Base-by-base conservation (phyloP, 208 protist species). In the Trypanosoma grayi region DNA sequence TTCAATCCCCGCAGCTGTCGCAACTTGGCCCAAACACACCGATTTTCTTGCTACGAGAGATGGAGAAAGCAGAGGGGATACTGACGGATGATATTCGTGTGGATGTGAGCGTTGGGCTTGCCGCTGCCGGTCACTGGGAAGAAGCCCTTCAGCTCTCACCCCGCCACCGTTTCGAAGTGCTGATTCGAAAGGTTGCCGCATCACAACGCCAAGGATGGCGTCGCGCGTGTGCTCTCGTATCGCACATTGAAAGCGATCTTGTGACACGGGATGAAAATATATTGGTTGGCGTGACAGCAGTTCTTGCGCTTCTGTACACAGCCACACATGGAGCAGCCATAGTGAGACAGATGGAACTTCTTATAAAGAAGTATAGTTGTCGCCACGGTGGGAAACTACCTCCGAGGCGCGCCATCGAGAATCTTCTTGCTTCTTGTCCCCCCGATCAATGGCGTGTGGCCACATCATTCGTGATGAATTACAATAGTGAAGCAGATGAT, bases 1-100 rank as follows among this genome's bases (percentile, higher is more conserved):
- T 89, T 34, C 72, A 69, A 13, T 84, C 75, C 9, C 62, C 82
- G 18, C 66, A 75, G 33, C 64, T 89, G 8, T 70, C 78, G 7
- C 39, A 59, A 30, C 52, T 85, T 4, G 73, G 74, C 36, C 63
- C 75, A 2, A 64, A 83, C 27, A 50, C 81, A 16, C 66, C 79
- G 28, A 47, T 85, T 62, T 54, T 85, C 39, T 56, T 89, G 27
- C 56, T 89, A 18, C 60, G 67, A 3, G 60, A 67, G 37, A 58
- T 67, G n/a, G 16, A 41, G 27, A 16, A 24, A 1, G 25, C 18
- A 5, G 44, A 37, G 7, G 48, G 22, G 34, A 24, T 4, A 10
- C 28, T 58, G 16, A 45, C 43, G 18, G 53, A 58, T 52, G 60
- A 67, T 46, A 37, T 30, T 43, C 6, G 13, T 18, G 16, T 63